Evolutionary conservation across 208 protist species (phyloP).

Genomic region (Strigomonas oncopelti): DNA sequence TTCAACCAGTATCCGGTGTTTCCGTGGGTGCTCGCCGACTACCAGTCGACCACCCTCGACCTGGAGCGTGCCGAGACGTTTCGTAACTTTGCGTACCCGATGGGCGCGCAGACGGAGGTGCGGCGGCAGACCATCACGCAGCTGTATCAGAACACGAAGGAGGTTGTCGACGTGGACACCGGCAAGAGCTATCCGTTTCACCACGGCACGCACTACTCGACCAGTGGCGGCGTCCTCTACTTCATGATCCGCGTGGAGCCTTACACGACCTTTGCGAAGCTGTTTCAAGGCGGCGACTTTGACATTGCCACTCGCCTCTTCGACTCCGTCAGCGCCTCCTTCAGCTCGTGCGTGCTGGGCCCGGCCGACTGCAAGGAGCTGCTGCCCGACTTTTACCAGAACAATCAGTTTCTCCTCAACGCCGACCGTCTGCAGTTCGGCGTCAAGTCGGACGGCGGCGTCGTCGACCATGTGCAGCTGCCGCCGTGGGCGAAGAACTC

Average conservation of each 20-base stretch:
- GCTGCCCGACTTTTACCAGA: conserved; percentile 95
- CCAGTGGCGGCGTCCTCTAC: conserved; percentile 92
- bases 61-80: conserved; percentile 73
- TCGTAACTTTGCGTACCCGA: conserved; percentile 93
- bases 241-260: conserved; percentile 97
- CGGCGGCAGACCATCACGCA: conserved; percentile 69
- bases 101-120: conserved; percentile 90
- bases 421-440: conserved; percentile 84
- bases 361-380: conserved; percentile 94
- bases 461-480: conserved; percentile 89
- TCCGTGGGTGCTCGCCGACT: conserved; percentile 93
- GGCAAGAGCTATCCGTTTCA: conserved; percentile 87
- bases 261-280: conserved; percentile 88
- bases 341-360: conserved; percentile 68
- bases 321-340: conserved; percentile 83
- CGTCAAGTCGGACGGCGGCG: conserved; percentile 71
- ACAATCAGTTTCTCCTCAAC: conserved; percentile 92
- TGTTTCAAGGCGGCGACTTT: conserved; percentile 89
- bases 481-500: conserved; percentile 95
- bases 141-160: conserved; percentile 67
- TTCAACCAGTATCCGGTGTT: conserved; percentile 95
- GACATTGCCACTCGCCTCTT: conserved; percentile 94
- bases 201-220: conserved; percentile 98
- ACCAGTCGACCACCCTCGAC: conserved; percentile 70
- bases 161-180: conserved; percentile 27